Percentiles rank a stretch among this genome's conserved stretches.
These are phyloP conservation scores for Fusarium tanahbumbuense DNA, from an alignment of 2,329 filamentous ascomycete species.

Conservation along the genomic window DNA sequence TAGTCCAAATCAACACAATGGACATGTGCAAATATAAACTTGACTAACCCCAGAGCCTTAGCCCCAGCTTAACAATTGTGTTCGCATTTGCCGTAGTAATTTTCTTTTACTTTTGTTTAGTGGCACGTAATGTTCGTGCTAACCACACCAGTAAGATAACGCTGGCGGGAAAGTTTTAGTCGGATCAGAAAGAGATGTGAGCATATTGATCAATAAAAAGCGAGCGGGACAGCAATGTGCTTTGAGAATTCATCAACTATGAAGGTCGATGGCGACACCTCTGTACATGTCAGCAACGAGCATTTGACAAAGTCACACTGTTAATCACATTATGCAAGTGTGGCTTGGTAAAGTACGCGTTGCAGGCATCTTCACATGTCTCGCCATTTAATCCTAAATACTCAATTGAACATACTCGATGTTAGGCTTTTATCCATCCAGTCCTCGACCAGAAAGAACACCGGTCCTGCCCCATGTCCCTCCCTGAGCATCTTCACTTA, in stretches of 20 bases:
- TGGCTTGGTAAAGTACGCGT: not conserved
- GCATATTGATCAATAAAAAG: not conserved
- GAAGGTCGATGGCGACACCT: rapidly evolving
- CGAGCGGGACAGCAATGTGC: rapidly evolving
- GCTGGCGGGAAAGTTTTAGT: no score
- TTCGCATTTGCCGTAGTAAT: not conserved
- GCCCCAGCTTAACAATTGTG: not conserved
- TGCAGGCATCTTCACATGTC: not conserved
- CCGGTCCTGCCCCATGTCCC: rapidly evolving
- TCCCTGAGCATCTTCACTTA: not conserved
- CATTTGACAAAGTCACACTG: not conserved
- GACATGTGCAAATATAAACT: no score
- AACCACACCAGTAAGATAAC: not conserved
- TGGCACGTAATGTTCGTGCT: not conserved
- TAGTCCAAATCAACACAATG: no score
- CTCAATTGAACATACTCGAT: not conserved
- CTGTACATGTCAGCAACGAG: not conserved
- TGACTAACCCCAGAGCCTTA: not conserved
- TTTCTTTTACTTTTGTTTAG: no score
- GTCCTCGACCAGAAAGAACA: rapidly evolving
- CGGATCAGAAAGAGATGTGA: rapidly evolving
- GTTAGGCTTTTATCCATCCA: not conserved
- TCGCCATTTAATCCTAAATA: rapidly evolving
- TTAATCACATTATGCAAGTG: rapidly evolving
- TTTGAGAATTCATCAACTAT: not conserved